Base-by-base conservation (phyloP, 371 early-diverging fungal genomes). In the Syncephalastrum racemosum region DNA sequence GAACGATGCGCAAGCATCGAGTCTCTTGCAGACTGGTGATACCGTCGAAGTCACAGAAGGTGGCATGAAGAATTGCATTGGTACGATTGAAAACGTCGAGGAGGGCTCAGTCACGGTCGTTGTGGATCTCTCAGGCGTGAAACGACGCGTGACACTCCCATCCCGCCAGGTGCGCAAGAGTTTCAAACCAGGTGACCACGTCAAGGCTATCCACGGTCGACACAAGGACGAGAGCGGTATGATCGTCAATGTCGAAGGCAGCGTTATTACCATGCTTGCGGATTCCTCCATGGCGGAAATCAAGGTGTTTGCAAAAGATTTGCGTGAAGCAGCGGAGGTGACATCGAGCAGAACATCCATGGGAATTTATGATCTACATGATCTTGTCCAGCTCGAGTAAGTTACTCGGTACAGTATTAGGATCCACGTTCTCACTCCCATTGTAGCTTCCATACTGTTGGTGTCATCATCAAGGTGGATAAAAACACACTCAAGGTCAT, bases 161-260 rank as follows among this genome's bases (percentile, higher is more conserved):
- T 71, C 87, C 1, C 69, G 73, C 23, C 90, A 92, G 59, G 79
- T 99, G 15, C 81, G 90, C 51, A 97, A 97, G 74, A 81, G 84
- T 42, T 98, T 95, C 67, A 71, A 77, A 14, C 80, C 86, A 40
- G 99, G 99, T 55, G 95, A 98, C 59, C 92, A 95, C 55, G 97
- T 97, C 60, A 87, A 91, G 70, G 97, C 97, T n/a, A 84, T 92
- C 45, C 83, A 87, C 42, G 99, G 99, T 24, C 83, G 86, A n/a
- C 88, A 86, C 64, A 83, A 82, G 66, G 93, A 87, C 46, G 90
- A 92, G 58, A 90, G 92, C 4, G 99, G 99, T 58, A 75, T 95
- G 81, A 87, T 98, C 49, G 77, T 95, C 41, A 83, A 84, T 49
- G 83, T 95, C 7, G 74, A 82, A 36, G 91, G 87, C 19, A 87